Evolutionary conservation across 176 grass and related monocot genomes (phyloP).

Genomic region (Chloris gayana): DNA sequence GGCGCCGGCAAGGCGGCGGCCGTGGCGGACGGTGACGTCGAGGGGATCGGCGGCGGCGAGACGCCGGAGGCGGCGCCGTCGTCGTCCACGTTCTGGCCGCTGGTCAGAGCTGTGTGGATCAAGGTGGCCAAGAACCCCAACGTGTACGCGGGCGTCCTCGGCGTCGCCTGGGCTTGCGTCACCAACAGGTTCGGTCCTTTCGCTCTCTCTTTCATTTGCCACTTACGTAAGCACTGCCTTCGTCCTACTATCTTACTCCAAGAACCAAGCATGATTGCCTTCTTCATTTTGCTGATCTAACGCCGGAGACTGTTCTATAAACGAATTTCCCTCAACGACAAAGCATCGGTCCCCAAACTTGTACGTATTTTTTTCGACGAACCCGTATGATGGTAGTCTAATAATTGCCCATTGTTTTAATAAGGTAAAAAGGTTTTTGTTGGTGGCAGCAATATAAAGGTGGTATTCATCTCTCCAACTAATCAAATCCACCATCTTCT

Average conservation of each 20-base stretch:
- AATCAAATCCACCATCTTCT: neutral
- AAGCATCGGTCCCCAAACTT: neutral
- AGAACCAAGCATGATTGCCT: neutral
- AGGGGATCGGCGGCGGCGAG: constrained; percentile 17
- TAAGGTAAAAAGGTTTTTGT: neutral
- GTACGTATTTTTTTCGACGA: neutral
- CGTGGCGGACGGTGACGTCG: neutral
- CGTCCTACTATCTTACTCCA: neutral
- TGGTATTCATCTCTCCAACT: neutral
- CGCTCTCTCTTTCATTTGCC: neutral
- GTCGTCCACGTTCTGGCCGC: constrained; percentile 30
- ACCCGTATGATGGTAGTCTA: neutral
- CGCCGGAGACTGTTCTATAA: neutral
- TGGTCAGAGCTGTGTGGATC: constrained; percentile 58
- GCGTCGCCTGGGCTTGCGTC: constrained; percentile 60
- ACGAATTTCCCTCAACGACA: neutral
- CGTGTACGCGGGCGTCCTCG: constrained; percentile 69
- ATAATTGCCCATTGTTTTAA: neutral
- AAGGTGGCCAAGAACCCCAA: constrained; percentile 78
- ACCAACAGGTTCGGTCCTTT: constrained; percentile 62
- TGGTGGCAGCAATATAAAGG: neutral
- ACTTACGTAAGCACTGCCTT: neutral
- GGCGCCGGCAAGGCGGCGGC: neutral
- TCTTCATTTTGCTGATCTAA: neutral
- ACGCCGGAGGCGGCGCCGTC: neutral